These are phyloP conservation scores for Hypoxylon sp. DNA, from an alignment of 2,329 filamentous ascomycete species.

Conservation along the genomic window DNA sequence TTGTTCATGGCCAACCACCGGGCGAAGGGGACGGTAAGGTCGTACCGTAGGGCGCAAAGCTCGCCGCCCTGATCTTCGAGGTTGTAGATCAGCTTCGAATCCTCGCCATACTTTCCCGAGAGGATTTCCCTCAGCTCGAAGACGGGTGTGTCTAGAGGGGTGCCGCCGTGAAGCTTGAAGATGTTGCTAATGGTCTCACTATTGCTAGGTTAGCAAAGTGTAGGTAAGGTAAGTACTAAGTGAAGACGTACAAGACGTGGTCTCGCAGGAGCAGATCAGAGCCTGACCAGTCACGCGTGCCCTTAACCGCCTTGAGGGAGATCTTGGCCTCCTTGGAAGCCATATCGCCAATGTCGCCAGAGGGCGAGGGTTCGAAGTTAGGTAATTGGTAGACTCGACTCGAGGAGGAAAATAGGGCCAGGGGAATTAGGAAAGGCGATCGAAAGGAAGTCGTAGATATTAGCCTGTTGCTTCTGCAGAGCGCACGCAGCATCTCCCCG, in stretches of 20 bases:
- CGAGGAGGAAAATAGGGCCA: conserved; percentile 17
- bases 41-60: conserved; percentile 84
- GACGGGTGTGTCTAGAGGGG: conserved; percentile 83
- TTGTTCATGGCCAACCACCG: conserved; percentile 94
- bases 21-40: conserved; percentile 90
- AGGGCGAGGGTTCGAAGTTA: conserved; percentile 2
- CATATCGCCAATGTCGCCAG: conserved; percentile 28
- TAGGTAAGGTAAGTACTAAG: background rate
- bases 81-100: conserved; percentile 92
- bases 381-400: conserved; percentile 10
- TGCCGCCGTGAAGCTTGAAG: conserved; percentile 86
- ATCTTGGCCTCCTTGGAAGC: conserved; percentile 37
- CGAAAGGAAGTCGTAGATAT: conserved; percentile 18
- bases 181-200: conserved; percentile 72
- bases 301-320: conserved; percentile 46
- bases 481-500: conserved; percentile 36
- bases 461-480: conserved; percentile 31
- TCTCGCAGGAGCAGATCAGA: conserved; percentile 44
- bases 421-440: conserved; percentile 15
- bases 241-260: conserved; percentile 44
- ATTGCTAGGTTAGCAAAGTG: conserved; percentile 11
- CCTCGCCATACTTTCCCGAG: conserved; percentile 90
- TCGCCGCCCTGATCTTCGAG: conserved; percentile 62
- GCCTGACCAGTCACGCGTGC: conserved; percentile 47
- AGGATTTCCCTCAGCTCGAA: conserved; percentile 91